These are phyloP conservation scores for Diutina sp. DNA, from an alignment of 1,139 yeast genomes.

Conservation along the genomic window DNA sequence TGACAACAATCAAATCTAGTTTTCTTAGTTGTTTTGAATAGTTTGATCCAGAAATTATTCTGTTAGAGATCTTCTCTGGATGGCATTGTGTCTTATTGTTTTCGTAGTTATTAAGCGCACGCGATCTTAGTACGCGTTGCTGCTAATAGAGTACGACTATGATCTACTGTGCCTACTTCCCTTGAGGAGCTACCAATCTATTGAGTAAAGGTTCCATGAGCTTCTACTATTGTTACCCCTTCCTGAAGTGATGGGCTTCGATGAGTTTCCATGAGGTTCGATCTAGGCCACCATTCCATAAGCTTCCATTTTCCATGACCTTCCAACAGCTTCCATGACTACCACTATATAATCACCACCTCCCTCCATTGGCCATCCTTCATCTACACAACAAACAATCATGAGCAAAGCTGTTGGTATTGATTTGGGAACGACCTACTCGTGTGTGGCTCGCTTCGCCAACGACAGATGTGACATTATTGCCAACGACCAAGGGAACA, in stretches of 20 bases:
- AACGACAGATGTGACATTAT: constrained; percentile 54
- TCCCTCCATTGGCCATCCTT: not conserved
- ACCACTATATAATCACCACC: not conserved
- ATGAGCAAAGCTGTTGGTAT: constrained; percentile 72
- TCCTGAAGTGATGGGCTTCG: not conserved
- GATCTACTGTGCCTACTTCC: too few species aligned
- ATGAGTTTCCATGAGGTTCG: too few species aligned
- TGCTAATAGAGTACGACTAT: too few species aligned
- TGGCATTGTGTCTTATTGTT: too few species aligned
- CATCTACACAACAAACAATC: not conserved
- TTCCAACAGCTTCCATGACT: not conserved
- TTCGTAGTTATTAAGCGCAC: too few species aligned
- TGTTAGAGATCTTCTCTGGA: too few species aligned
- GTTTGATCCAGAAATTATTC: too few species aligned
- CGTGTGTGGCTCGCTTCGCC: constrained; percentile 73
- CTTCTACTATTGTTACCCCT: not conserved
- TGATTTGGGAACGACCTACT: constrained; percentile 98
- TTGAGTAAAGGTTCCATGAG: too few species aligned
- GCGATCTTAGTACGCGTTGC: too few species aligned
- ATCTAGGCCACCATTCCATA: not conserved
- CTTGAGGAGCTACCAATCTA: too few species aligned
- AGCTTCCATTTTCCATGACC: not conserved
- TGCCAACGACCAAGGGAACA: constrained; percentile 99
- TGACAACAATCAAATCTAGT: too few species aligned
- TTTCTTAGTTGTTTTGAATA: too few species aligned